These are phyloP conservation scores for Aspergillus haitiensis DNA, from an alignment of 495 filamentous ascomycete species.

Conservation along the genomic window DNA sequence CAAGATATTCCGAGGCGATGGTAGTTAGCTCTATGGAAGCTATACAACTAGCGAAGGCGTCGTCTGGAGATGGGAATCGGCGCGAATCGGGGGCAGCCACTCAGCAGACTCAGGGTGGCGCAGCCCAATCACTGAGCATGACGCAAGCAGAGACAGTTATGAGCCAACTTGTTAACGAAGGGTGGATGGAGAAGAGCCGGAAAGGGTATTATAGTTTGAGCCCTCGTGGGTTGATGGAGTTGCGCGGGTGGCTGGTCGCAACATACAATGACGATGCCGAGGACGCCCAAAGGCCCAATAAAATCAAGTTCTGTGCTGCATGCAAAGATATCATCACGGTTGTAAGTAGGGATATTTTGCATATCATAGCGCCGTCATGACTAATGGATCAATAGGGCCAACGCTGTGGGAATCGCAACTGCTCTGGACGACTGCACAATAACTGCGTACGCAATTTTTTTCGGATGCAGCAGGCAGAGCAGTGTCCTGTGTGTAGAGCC, in stretches of 20 bases:
- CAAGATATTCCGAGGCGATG: slow-evolving; percentile 71
- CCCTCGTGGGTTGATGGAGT: slow-evolving; percentile 78
- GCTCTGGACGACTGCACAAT: slow-evolving; percentile 71
- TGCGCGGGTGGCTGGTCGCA: slow-evolving; percentile 74
- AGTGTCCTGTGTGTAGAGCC: slow-evolving; percentile 72
- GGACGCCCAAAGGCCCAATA: slow-evolving; percentile 42
- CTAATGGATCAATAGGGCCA: slow-evolving; percentile 56
- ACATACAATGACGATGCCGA: slow-evolving; percentile 78
- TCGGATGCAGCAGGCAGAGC: slow-evolving; percentile 57
- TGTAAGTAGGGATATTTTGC: slow-evolving; percentile 40
- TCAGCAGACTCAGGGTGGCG: slow-evolving; percentile 39
- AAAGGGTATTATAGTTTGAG: slow-evolving; percentile 73
- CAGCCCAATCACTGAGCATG: slow-evolving; percentile 64
- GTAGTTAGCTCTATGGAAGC: slow-evolving; percentile 77
- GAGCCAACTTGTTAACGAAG: slow-evolving; percentile 68
- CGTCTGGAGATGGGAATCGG: slow-evolving; percentile 32
- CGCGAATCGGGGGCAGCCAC: slow-evolving; percentile 40
- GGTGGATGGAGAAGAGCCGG: slow-evolving; percentile 76
- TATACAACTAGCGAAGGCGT: slow-evolving; percentile 41
- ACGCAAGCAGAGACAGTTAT: slow-evolving; percentile 74
- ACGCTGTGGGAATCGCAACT: slow-evolving; percentile 70
- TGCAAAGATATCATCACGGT: slow-evolving; percentile 90
- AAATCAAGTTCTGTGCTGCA: slow-evolving; percentile 83
- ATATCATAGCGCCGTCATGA: slow-evolving; percentile 3
- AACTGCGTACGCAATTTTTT: slow-evolving; percentile 74